Base-by-base conservation (phyloP, 1,139 yeast species). In the Geotrichum armillariae region DNA sequence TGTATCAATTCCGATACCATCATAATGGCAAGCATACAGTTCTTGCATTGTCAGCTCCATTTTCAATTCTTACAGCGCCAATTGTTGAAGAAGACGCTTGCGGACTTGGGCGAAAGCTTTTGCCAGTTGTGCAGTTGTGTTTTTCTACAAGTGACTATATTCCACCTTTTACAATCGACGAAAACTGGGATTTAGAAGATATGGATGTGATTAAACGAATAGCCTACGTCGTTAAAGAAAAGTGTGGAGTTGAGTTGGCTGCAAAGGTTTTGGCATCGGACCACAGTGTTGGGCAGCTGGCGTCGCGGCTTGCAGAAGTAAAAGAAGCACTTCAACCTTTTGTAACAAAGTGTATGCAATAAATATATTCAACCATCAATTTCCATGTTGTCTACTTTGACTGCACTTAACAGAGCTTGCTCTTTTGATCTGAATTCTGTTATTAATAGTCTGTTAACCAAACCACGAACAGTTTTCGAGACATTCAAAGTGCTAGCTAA, bases 1-100 rank as follows among this genome's bases (percentile, higher is more conserved):
- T 80, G 37, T 87, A 82, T 66, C 94, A 87, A 66, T 77, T 87
- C 60, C 75, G 95, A 66, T 85, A 85, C 61, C 95, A 88, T 63
- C 73, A 78, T 47, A 78, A 77, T 47, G 82, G 81, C 23, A 79
- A 82, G 54, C 95, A 88, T 64, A 85, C 81, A 55, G 95, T 87
- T 25, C 73, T 83, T 33, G 76, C 77, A 53, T 75, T 82, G 43
- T 81, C 93, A 0, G 76, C 75, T 53, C 90, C 93, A n/a, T 84
- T 87, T 67, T 86, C 83, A 64, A 73, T 87, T 41, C 74, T 69
- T 42, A 65, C 74, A 35, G 74, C 77, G 11, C 47, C 40, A 14
- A 14, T 43, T 23, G 40, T 56, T 21, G 54, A 48, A 8, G 52
- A 51, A 14, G 53, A 51, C 22, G 62, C 55, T 7, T 65, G 61